Base-by-base conservation (phyloP, 1,284 basidiomycete species). In the Fistulina hepatica region DNA sequence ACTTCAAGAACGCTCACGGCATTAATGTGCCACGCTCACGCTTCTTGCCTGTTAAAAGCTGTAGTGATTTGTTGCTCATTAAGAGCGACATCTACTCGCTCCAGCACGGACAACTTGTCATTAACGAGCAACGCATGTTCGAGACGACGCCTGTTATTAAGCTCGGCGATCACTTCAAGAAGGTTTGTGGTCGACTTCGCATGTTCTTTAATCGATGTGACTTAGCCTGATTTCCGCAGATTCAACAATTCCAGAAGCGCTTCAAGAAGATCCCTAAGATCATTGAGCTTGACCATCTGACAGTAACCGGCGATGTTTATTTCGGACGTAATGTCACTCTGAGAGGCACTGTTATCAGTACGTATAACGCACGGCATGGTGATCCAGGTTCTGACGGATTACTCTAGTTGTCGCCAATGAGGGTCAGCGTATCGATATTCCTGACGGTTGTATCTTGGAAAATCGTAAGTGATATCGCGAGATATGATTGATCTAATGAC, bases 251-350 rank as follows among this genome's bases (percentile, higher is more conserved):
- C 76, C 90, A 95, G 68, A 92, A 91, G 64, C 74, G 90, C 34
- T 93, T 94, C 81, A 94, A 92, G 76, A 86, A 83, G 61, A 93
- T 97, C 51, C 93, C 93, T 38, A 82, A 83, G 61, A 86, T 93
- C 48, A 67, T 88, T 48, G 92, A 94, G 61, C 73, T 95, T 43
- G 93, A 97, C 64, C 93, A 97, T 63, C 69, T 97, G 56, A 97
- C 93, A 6, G 91, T 97, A 37, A 88, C 88, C 43, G 92, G 92
- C 25, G 92, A 97, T 58, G 92, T 97, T 11, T 82, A 82, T 64
- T 97, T 97, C 58, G 93, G 94, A 33, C 78, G 90, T 51, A 89
- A 90, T 56, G 85, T 95, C 39, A 88, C 82, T 11, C 67, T 91
- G 37, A 76, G 83, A 33, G 88, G 88, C n/a, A 89, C 86, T 20